These are phyloP conservation scores for Ceratocystis eucalypticola DNA, from an alignment of 2,329 filamentous ascomycete genomes.

Conservation along the genomic window DNA sequence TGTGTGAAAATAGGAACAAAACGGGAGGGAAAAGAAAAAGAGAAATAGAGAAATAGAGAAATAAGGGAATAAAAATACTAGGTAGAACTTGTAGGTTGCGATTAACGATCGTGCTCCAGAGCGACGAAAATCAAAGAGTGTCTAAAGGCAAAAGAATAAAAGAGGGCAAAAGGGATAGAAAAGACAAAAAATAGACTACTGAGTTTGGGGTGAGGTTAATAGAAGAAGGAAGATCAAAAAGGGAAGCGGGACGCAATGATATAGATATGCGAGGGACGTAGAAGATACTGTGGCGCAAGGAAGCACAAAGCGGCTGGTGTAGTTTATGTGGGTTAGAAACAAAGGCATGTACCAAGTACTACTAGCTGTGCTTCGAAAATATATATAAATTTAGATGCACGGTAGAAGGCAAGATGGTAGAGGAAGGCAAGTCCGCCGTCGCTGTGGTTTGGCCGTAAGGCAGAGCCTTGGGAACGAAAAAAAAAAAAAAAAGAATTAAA, in stretches of 20 bases:
- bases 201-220: not conserved
- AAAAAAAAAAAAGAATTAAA: no score
- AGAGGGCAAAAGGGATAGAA: not conserved
- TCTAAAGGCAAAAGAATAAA: not conserved
- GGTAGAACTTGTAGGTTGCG: not conserved
- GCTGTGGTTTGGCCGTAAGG: no score
- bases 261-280: not conserved
- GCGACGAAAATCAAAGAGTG: not conserved
- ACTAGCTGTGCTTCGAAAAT: no score
- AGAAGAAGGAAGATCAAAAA: not conserved
- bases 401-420: no score
- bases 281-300: not conserved
- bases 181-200: not conserved
- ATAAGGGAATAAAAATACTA: not conserved
- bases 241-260: not conserved
- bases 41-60: not conserved
- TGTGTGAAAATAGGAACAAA: constrained; percentile 1
- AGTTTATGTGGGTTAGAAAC: not conserved
- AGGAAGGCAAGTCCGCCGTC: no score
- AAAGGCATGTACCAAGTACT: not conserved
- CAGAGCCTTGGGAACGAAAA: no score
- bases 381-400: no score
- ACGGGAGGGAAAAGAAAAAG: constrained; percentile 7
- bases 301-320: not conserved
- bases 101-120: constrained; percentile 2